These are phyloP conservation scores for Strigomonas oncopelti DNA, from an alignment of 208 protist genomes.

Conservation along the genomic window DNA sequence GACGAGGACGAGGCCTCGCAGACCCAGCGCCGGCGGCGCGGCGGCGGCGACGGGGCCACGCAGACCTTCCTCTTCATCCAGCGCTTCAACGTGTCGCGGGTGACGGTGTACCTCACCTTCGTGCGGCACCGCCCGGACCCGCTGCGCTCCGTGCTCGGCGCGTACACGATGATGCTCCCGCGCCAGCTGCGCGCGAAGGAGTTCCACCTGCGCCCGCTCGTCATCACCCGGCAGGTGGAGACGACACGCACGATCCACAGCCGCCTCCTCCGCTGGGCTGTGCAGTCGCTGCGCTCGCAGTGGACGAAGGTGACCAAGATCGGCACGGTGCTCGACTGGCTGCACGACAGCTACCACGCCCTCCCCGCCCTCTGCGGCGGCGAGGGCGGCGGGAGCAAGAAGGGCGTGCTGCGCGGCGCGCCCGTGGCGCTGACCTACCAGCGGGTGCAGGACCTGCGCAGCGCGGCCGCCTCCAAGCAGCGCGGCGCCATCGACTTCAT, in stretches of 20 bases:
- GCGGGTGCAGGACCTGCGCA: background rate
- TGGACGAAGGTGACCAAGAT: constrained; percentile 81
- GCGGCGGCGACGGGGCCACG: background rate
- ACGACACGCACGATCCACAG: constrained; percentile 41
- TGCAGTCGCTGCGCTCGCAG: constrained; percentile 61
- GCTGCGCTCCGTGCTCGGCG: constrained; percentile 56
- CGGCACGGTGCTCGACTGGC: constrained; percentile 46
- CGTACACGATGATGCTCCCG: constrained; percentile 71
- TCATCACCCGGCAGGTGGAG: constrained; percentile 37
- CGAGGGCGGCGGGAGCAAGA: constrained; percentile 20
- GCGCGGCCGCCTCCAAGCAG: background rate
- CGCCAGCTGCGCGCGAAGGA: constrained; percentile 45
- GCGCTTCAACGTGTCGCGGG: background rate
- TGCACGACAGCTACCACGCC: constrained; percentile 35
- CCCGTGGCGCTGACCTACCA: background rate
- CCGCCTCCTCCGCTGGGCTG: constrained; percentile 39
- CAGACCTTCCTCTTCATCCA: constrained; percentile 10
- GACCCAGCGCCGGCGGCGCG: background rate
- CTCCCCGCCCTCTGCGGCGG: constrained; percentile 22
- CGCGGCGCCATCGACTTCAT: background rate
- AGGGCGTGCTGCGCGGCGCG: constrained; percentile 1
- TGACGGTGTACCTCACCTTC: constrained; percentile 6
- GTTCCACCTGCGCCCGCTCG: constrained; percentile 43
- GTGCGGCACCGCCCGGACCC: constrained; percentile 44
- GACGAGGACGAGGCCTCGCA: background rate